Evolutionary conservation across 768 basidiomycete species (phyloP), one percentile per base, ranked within the genome.

Genomic region (Crucibulum laeve): DNA sequence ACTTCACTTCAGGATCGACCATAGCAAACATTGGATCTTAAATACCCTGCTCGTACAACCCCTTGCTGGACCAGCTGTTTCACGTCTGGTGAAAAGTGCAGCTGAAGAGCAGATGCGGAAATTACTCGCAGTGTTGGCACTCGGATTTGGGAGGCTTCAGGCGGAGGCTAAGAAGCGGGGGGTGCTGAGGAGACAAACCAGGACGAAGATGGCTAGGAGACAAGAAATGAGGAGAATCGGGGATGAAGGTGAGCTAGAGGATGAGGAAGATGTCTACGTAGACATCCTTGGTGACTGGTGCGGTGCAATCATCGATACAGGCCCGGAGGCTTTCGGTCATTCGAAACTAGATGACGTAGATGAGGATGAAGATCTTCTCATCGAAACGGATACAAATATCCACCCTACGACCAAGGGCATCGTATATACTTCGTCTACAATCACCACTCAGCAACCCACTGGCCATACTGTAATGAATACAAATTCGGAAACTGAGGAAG

Each of bases 1-100:
- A 4, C 53, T 68, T 5, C 47, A 49, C 3, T 61, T 70, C 40
- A 46, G 47, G 35, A 54, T 72, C 32, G 54, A 60, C 23, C 42
- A 63, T 42, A 68, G 65, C 48, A 56, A 60, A 38, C 68, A 71
- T 39, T 70, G 66, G 66, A 58, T 70, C 26, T 40, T 70, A 17
- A 70, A 69, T 49, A 70, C 63, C 19, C 35, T 62, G 6, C 35
- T 67, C 4, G 46, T 69, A 15, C 62, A 69, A 43, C 67, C 63
- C 0, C 56, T 70, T 15, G 61, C 63, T 0, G 62, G 61, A 4
- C 62, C 68, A 0, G 28, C 59, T 1, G 58, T 69, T 7, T 50
- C 55, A 3, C 45, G 53, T 7, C 37, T 66, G 25, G 47, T 63
- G 33, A 52, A 57, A 42, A 43, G 41, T 4, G 46, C 53, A 4